Evolutionary conservation across 1,139 yeast species (phyloP).

Genomic region (Geotrichum histeridarum): DNA sequence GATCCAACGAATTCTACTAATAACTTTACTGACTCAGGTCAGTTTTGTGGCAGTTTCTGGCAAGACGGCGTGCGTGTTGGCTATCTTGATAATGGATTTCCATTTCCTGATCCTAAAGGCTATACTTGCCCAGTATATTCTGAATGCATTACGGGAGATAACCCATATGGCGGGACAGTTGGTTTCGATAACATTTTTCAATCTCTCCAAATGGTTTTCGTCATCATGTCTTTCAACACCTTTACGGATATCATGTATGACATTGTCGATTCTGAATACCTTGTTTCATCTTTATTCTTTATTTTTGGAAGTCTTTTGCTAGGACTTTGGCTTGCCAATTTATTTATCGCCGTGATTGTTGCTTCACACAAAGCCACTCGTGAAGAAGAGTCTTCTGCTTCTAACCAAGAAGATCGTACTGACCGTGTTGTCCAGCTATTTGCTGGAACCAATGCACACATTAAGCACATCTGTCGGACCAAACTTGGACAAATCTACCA

Average conservation of each 20-base stretch:
- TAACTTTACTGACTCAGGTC: constrained; percentile 50
- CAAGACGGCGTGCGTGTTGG: constrained; percentile 46
- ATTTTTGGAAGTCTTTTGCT: constrained; percentile 68
- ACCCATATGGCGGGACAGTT: constrained; percentile 69
- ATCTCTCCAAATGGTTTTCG: constrained; percentile 80
- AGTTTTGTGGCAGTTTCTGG: constrained; percentile 77
- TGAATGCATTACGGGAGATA: constrained; percentile 59
- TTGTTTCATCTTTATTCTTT: constrained; percentile 73
- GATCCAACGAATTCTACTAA: constrained; percentile 65
- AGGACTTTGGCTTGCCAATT: constrained; percentile 80
- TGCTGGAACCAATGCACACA: constrained; percentile 18
- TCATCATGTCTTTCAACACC: constrained; percentile 84
- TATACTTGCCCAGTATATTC: constrained; percentile 76
- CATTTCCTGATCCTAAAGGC: constrained; percentile 57
- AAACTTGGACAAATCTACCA: constrained; percentile 25
- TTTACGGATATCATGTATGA: constrained; percentile 86
- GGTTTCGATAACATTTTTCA: constrained; percentile 80
- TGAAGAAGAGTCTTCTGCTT: constrained; percentile 25
- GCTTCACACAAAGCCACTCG: constrained; percentile 53
- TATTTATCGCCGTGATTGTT: constrained; percentile 82
- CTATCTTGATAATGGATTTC: constrained; percentile 49
- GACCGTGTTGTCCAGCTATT: background rate
- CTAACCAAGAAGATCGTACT: constrained; percentile 7
- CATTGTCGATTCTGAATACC: constrained; percentile 75
- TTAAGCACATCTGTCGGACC: constrained; percentile 22